Conservation (phyloP, 495 filamentous ascomycete genomes). For the Trichoderma orchidacearum region DNA sequence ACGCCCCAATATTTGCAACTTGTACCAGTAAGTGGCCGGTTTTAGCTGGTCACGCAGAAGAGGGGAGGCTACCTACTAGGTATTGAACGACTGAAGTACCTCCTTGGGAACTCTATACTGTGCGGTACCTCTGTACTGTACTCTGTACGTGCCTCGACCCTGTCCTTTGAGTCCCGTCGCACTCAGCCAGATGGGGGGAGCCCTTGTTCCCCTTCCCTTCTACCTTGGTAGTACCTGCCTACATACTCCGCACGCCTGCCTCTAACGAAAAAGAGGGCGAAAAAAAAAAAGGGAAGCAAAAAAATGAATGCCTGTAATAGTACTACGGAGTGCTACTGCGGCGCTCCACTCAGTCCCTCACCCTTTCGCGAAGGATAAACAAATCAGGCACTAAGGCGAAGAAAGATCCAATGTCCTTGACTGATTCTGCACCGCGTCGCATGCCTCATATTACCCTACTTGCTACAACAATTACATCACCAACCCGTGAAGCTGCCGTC, state of each 20-base stretch:
- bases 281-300: neutral
- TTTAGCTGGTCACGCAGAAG: neutral
- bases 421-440: too few relatives aligned
- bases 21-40: neutral
- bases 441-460: too few relatives aligned
- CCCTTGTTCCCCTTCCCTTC: neutral
- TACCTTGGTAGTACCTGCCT: too few relatives aligned
- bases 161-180: too few relatives aligned
- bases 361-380: neutral
- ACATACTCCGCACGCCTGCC: neutral
- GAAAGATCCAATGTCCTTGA: too few relatives aligned
- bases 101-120: neutral
- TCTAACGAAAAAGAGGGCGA: neutral
- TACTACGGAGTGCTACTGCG: neutral
- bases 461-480: too few relatives aligned
- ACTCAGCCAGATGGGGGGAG: neutral
- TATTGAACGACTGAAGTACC: too few relatives aligned
- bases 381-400: neutral
- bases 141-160: neutral
- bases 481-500: too few relatives aligned
- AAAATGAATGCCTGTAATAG: too few relatives aligned
- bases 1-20: neutral
- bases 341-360: neutral
- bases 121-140: slow-evolving; percentile 2
- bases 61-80: too few relatives aligned